A percentile compares a stretch with the other conserved stretches of the same genome.
These are phyloP conservation scores for Epichloe sibirici DNA, from an alignment of 2,329 filamentous ascomycete species.

Conservation along the genomic window DNA sequence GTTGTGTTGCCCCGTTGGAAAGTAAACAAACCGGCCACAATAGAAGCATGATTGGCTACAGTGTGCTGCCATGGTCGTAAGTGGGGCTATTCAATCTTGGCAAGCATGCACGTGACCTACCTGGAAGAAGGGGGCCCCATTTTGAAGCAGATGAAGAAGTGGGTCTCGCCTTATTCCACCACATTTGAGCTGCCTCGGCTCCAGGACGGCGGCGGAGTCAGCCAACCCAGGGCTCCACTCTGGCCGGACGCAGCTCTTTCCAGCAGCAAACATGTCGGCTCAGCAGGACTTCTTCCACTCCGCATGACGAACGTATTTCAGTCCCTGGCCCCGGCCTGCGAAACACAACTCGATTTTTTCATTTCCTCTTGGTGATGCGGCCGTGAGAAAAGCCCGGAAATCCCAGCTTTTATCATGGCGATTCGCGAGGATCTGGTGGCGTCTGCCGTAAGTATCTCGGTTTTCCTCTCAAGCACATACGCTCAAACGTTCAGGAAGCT, in stretches of 20 bases:
- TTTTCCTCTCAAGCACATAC: background rate
- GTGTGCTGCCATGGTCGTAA: background rate
- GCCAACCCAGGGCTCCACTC: constrained; percentile 5
- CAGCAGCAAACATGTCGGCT: constrained; percentile 14
- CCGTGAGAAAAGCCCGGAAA: constrained; percentile 9
- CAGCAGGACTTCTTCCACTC: constrained; percentile 12
- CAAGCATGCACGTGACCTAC: constrained; percentile 13
- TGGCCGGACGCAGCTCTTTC: constrained; percentile 11
- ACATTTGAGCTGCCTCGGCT: constrained; percentile 18
- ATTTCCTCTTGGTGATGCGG: constrained; percentile 12
- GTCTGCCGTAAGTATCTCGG: constrained; percentile 51
- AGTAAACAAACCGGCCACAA: constrained; percentile 28
- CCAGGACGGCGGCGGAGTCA: constrained; percentile 8
- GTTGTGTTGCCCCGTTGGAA: constrained; percentile 28
- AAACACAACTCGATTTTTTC: constrained; percentile 1
- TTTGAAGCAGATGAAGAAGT: background rate
- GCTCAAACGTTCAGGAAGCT: background rate
- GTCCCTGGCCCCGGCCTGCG: background rate
- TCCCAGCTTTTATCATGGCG: constrained; percentile 41
- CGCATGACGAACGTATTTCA: background rate
- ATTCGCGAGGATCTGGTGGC: constrained; percentile 88
- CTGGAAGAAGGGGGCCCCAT: background rate
- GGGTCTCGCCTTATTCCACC: background rate
- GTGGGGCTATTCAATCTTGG: background rate
- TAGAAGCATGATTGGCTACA: constrained; percentile 15